Evolutionary conservation across 257 asterid species (phyloP), one percentile per base, ranked within the genome.

Genomic region (Forsythia suspensa): DNA sequence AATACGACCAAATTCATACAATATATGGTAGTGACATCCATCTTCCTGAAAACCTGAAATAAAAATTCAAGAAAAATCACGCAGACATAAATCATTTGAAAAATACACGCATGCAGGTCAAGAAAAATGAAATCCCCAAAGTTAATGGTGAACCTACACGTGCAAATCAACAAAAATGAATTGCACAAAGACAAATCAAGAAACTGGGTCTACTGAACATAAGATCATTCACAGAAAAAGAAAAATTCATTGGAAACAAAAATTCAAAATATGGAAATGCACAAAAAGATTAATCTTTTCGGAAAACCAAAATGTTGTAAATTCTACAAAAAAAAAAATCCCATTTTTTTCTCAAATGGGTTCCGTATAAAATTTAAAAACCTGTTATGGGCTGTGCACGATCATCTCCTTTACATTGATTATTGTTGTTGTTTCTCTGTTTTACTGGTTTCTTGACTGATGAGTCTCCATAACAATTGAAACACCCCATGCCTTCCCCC

Each of bases 401-500:
- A 82, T 73, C 70, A 61, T 80, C 79, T 48, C 72, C 44, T 76
- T 59, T 29, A n/a, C 20, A 68, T 16, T 44, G 77, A 71, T 79
- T 71, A 36, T 24, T 24, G 24, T 38, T 41, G 39, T 38, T 67
- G 52, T 75, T 78, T 55, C 73, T 40, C 68, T 67, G 78, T 18
- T 71, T 75, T 29, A 21, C 43, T 57, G 76, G 82, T 66, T 82
- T 85, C 66, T 80, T 42, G 46, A 59, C 55, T 75, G 88, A 68
- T 8, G 82, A 82, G 37, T 79, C 80, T 36, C 84, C 79, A 6
- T 24, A 29, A 74, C 85, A 85, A 65, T 75, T 70, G 76, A 85
- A 85, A 78, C 86, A 85, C 38, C 89, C 85, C 89, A 85, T 85
- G 44, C 71, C 7, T 55, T 16, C 24, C 24, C 24, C 24, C 24